Conservation (phyloP, 2,329 filamentous ascomycete species). For the Delphinella strobiligena region DNA sequence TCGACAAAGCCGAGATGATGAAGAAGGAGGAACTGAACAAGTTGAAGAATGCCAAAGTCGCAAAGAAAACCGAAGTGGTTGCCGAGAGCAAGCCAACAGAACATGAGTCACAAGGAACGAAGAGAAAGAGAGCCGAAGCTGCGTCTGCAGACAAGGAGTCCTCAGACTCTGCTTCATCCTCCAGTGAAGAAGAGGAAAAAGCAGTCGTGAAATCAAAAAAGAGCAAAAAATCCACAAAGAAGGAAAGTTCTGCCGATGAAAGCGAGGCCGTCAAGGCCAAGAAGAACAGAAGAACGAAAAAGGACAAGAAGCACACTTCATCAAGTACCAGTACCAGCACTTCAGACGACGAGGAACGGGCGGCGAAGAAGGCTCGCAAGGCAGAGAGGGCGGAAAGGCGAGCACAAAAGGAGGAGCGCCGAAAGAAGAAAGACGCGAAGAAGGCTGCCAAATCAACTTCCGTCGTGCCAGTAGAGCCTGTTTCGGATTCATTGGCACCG, state of each 20-base stretch:
- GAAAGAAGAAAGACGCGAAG: constrained; percentile 29
- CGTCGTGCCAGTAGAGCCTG: constrained; percentile 5
- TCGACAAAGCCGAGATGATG: constrained; percentile 19
- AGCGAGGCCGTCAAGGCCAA: constrained; percentile 7
- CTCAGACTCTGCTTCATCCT: constrained; percentile 11
- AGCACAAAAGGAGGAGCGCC: constrained; percentile 39
- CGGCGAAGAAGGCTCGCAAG: constrained; percentile 24
- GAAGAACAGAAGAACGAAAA: constrained; percentile 21
- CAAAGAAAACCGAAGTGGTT: neutral
- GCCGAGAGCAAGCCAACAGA: neutral
- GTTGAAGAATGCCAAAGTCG: too few species aligned
- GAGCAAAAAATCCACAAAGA: constrained; percentile 24
- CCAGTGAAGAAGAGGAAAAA: constrained; percentile 12
- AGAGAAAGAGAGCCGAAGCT: constrained; percentile 7
- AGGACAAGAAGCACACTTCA: constrained; percentile 13
- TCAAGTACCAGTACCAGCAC: constrained; percentile 3
- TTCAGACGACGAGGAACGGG: constrained; percentile 9
- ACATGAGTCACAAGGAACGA: constrained; percentile 1
- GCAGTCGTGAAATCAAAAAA: constrained; percentile 23
- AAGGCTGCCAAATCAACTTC: constrained; percentile 12
- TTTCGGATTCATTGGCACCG: neutral
- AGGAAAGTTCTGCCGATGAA: constrained; percentile 11
- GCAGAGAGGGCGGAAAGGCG: constrained; percentile 29
- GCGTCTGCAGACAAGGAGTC: constrained; percentile 18
- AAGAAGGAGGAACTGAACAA: constrained; percentile 36